Percentiles rank a stretch among this genome's conserved stretches.
Conservation (phyloP, 495 filamentous ascomycete genomes). For the Xylaria bambusicola region DNA sequence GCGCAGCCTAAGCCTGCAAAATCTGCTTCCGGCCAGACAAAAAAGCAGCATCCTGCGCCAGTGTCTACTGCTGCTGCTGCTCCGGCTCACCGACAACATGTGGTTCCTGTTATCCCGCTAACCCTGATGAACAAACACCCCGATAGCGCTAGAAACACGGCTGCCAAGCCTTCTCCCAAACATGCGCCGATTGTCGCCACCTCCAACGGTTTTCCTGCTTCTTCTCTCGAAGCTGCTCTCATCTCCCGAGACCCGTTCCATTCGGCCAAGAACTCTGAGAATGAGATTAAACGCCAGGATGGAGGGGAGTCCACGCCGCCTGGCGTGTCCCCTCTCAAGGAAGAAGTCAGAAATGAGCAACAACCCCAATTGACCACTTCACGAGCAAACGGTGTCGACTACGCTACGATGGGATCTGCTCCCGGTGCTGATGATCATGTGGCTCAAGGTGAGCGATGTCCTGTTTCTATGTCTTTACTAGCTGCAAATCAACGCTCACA, state of each 20-base stretch:
- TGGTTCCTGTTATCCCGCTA: slow-evolving; percentile 43
- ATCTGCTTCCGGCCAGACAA: slow-evolving; percentile 27
- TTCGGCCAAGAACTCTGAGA: slow-evolving; percentile 26
- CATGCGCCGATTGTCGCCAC: slow-evolving; percentile 14
- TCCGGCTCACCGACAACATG: slow-evolving; percentile 28
- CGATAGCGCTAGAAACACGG: slow-evolving; percentile 16
- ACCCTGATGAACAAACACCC: slow-evolving; percentile 38
- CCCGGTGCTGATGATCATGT: slow-evolving; percentile 2
- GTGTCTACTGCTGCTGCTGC: slow-evolving; percentile 9
- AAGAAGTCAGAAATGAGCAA: not conserved
- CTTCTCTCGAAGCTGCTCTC: slow-evolving; percentile 36
- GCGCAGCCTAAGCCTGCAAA: slow-evolving; percentile 27
- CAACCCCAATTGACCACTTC: not conserved
- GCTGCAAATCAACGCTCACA: too few species aligned
- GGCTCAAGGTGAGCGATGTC: slow-evolving; percentile 13
- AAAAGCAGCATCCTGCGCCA: slow-evolving; percentile 18
- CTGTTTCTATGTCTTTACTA: too few species aligned
- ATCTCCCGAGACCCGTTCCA: slow-evolving; percentile 20
- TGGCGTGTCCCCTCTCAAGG: slow-evolving; percentile 2
- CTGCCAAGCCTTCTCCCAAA: slow-evolving; percentile 16
- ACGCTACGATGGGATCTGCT: not conserved
- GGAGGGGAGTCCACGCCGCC: slow-evolving; percentile 26
- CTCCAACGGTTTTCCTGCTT: slow-evolving; percentile 34
- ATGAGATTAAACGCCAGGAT: slow-evolving; percentile 29
- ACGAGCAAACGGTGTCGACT: slow-evolving; percentile 3